A percentile compares a stretch with the other conserved stretches of the same genome.
phyloP scores from a whole-genome alignment of 2,329 filamentous ascomycete genomes.

The Pestalotiopsis sp. region DNA sequence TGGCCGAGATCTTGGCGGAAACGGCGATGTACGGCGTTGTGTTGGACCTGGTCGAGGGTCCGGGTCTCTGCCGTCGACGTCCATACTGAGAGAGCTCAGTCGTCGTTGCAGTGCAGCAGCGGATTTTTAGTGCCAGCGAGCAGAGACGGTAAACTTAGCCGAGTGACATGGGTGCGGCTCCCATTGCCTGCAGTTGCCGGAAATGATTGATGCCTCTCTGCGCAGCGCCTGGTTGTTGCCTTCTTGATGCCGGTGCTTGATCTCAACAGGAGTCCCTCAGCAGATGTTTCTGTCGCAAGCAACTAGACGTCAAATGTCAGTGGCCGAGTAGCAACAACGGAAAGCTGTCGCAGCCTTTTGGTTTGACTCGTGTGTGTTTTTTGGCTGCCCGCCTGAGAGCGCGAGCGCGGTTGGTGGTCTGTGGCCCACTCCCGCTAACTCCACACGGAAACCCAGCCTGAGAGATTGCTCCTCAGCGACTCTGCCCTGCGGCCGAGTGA shows the following conservation, averaged over 20 bases:
- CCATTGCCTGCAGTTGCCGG: slow-evolving; percentile 1
- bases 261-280: not conserved
- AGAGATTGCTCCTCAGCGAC: not conserved
- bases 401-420: not conserved
- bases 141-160: slow-evolving; percentile 13
- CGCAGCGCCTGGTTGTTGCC: not conserved
- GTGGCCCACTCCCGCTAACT: slow-evolving; percentile 1
- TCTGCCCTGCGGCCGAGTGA: not conserved
- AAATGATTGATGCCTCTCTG: not conserved
- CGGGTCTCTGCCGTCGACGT: slow-evolving; percentile 9
- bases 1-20: slow-evolving; percentile 19
- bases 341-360: not conserved
- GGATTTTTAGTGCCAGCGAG: slow-evolving; percentile 13
- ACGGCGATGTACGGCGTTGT: slow-evolving; percentile 17
- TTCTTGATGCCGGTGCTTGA: not conserved
- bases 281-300: not conserved
- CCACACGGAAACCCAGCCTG: not conserved
- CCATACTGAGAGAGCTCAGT: slow-evolving; percentile 7
- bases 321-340: not conserved
- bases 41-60: slow-evolving; percentile 10
- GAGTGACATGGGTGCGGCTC: slow-evolving; percentile 12
- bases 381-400: not conserved
- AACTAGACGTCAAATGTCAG: not conserved
- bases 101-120: slow-evolving; percentile 2
- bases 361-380: not conserved